Conservation (phyloP, 2,329 filamentous ascomycete species). For the Pseudogymnoascus verrucosus region DNA sequence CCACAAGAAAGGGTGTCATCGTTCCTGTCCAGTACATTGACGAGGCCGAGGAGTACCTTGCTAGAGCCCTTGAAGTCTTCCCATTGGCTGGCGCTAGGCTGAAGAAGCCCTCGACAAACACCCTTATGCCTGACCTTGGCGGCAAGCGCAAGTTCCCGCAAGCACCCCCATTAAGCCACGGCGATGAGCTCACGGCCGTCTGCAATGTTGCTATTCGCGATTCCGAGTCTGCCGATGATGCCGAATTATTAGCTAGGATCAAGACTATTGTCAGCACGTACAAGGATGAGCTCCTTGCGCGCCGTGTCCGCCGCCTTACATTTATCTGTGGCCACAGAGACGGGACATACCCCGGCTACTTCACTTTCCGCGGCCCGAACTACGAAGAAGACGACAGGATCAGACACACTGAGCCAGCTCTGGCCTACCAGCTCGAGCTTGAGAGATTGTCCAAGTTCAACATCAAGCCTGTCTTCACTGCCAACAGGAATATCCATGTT, state of each 20-base stretch:
- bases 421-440: slow-evolving; percentile 98
- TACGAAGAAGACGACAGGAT: slow-evolving; percentile 93
- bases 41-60: slow-evolving; percentile 80
- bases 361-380: slow-evolving; percentile 88
- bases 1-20: slow-evolving; percentile 84
- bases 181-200: slow-evolving; percentile 81
- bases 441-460: slow-evolving; percentile 91
- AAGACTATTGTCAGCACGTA: slow-evolving; percentile 66
- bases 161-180: slow-evolving; percentile 44
- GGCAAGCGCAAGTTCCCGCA: slow-evolving; percentile 58
- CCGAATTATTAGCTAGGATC: slow-evolving; percentile 71
- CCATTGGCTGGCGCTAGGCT: slow-evolving; percentile 49
- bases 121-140: slow-evolving; percentile 64
- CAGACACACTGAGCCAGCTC: slow-evolving; percentile 89
- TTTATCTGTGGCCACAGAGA: slow-evolving; percentile 96
- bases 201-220: slow-evolving; percentile 89
- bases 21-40: slow-evolving; percentile 90
- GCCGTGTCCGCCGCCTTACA: slow-evolving; percentile 79
- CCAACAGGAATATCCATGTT: slow-evolving; percentile 98
- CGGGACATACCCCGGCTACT: slow-evolving; percentile 92
- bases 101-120: slow-evolving; percentile 46
- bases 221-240: slow-evolving; percentile 73
- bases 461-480: slow-evolving; percentile 96
- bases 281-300: slow-evolving; percentile 75
- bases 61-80: slow-evolving; percentile 77